A percentile compares a stretch with the other conserved stretches of the same genome.
Evolutionary conservation across 2,329 filamentous ascomycete genomes (phyloP).

Genomic region (Cercospora sp.): DNA sequence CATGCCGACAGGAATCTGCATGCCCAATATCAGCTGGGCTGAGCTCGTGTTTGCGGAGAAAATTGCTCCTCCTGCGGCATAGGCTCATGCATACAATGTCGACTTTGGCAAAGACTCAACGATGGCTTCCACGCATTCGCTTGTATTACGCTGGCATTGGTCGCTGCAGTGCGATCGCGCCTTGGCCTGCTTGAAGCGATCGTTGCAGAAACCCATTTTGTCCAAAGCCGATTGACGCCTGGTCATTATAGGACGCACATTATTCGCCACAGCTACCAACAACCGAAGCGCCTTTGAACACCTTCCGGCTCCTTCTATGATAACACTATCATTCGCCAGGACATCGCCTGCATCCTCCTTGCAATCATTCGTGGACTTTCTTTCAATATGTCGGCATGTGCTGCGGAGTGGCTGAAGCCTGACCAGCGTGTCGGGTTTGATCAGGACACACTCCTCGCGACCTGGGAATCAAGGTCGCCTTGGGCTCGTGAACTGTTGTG

Average conservation of each 20-base stretch:
- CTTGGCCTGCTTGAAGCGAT: not conserved
- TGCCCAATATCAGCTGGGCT: not conserved
- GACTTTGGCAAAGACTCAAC: not conserved
- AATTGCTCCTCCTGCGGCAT: not conserved
- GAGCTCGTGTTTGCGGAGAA: not conserved
- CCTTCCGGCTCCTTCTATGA: not conserved
- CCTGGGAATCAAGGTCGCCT: slow-evolving; percentile 20
- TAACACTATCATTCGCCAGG: not conserved
- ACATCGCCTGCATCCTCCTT: not conserved
- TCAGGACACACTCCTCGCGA: slow-evolving; percentile 25
- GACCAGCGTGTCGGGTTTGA: slow-evolving; percentile 20
- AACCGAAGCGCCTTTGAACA: not conserved
- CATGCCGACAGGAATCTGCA: not conserved
- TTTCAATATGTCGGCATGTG: slow-evolving; percentile 18
- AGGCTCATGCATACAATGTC: not conserved
- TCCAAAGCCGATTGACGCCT: not conserved
- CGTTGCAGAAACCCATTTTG: not conserved
- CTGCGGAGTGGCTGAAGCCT: slow-evolving; percentile 9
- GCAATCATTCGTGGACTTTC: not conserved
- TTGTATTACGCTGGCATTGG: not conserved
- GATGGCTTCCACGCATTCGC: not conserved
- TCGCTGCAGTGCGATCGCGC: not conserved
- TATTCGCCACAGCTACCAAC: not conserved
- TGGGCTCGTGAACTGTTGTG: slow-evolving; percentile 27
- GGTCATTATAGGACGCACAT: not conserved